Percentiles rank a stretch among this genome's conserved stretches.
Conservation (phyloP, 805 yeast genomes). For the Dipodascopsis uninucleata region DNA sequence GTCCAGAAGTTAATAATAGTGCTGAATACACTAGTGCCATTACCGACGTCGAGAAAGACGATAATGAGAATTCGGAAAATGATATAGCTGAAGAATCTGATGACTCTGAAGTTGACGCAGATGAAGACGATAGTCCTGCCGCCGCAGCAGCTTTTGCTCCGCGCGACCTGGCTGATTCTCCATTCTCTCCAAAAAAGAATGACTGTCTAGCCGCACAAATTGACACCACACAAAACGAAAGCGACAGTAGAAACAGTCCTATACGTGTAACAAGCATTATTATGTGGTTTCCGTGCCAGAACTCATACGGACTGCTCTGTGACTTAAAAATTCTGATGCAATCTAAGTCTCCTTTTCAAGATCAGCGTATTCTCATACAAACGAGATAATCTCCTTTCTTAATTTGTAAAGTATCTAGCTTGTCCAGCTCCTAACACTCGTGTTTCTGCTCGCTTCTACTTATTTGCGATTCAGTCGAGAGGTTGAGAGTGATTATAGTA, state of each 20-base stretch:
- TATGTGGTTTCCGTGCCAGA: conserved; percentile 1
- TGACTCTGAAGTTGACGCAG: conserved; percentile 3
- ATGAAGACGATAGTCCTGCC: conserved; percentile 11
- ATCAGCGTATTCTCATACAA: too few species aligned
- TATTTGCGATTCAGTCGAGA: too few species aligned
- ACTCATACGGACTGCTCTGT: conserved; percentile 4
- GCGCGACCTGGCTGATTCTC: neutral
- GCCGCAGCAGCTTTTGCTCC: conserved; percentile 13
- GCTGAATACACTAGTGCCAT: conserved; percentile 5
- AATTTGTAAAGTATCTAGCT: too few species aligned
- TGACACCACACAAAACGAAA: conserved; percentile 13
- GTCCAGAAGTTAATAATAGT: neutral
- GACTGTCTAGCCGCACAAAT: conserved; percentile 11
- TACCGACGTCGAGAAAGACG: conserved; percentile 1
- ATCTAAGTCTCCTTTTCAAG: too few species aligned
- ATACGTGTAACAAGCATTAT: conserved; percentile 1
- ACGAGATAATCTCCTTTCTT: too few species aligned
- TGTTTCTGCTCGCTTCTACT: too few species aligned
- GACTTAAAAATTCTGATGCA: too few species aligned
- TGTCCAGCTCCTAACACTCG: too few species aligned
- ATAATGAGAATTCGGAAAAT: too few species aligned
- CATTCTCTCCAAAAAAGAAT: conserved; percentile 3
- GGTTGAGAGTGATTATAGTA: too few species aligned
- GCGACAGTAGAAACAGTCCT: conserved; percentile 10
- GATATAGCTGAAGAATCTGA: conserved; percentile 3